Base-by-base conservation (phyloP, 352 stramenopile species). In the Globisporangium radiosum region DNA sequence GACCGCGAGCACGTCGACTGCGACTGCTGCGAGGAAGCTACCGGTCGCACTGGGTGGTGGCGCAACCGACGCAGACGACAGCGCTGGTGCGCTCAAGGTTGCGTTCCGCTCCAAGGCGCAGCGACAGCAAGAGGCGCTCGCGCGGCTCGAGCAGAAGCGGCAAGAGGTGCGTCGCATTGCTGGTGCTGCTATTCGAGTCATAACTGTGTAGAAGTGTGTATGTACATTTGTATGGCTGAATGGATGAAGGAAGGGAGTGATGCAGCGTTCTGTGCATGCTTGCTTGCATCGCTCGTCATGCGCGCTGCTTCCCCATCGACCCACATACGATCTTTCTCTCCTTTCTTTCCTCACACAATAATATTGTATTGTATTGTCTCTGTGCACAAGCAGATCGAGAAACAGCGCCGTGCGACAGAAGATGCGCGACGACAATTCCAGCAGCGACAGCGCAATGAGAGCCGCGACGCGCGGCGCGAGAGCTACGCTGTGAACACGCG, bases 41-140 rank as follows among this genome's bases (percentile, higher is more conserved):
- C 68, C 70, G 5, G 45, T 60, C 15, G 76, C 71, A 57, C 67
- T 80, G 7, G 66, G 43, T 38, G 57, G 62, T 7, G 39, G 52
- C 3, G 36, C 57, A 15, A 44, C 13, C 33, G 37, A 25, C 45
- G 15, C 13, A 7, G 57, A 50, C 4, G 48, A 36, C 2, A 47
- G 15, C 38, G 47, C 55, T 8, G 48, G 56, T 0, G 54, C 47
- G 1, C 36, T 56, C 38, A 89, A 89, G 61, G 79, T 88, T 1
- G 70, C 55, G 48, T 96, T 96, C 62, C 75, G 80, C 0, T 88
- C 83, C 4, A 96, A 93, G 54, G 83, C 75, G 36, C 81, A 96
- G 72, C 72, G 87, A 38, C 71, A 94, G 62, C 68, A 88, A 60
- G 75, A 90, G 5, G 87, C 85, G 17, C 69, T 94, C 15, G 76